phyloP scores from a whole-genome alignment of 1,139 yeast genomes.

The Pichia sp. region DNA sequence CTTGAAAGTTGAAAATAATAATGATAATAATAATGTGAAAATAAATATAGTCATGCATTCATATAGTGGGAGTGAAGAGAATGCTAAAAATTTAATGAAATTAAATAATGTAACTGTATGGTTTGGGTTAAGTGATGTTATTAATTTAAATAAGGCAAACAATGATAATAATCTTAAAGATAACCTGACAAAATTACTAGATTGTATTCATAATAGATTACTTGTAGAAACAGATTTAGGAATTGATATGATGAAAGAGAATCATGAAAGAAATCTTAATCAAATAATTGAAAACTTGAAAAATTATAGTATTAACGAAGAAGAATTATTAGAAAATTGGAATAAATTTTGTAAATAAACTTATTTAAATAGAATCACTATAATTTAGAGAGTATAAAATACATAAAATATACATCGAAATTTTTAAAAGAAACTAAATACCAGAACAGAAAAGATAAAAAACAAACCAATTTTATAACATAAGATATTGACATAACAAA shows the following conservation, averaged over 20 bases:
- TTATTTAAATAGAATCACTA: too few species aligned
- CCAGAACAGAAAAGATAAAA: too few species aligned
- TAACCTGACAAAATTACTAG: slow-evolving; percentile 20
- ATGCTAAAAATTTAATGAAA: slow-evolving; percentile 52
- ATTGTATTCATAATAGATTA: slow-evolving; percentile 32
- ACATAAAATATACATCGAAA: background rate
- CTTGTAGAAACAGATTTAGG: slow-evolving; percentile 51
- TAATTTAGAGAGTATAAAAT: background rate
- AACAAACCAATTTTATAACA: too few species aligned
- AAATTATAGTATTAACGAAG: background rate
- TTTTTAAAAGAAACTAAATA: too few species aligned
- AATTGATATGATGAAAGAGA: slow-evolving; percentile 20
- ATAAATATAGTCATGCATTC: slow-evolving; percentile 49
- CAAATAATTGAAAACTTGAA: background rate
- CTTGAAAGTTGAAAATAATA: background rate
- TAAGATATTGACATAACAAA: too few species aligned
- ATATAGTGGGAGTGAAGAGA: slow-evolving; percentile 76
- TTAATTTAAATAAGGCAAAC: slow-evolving; percentile 47
- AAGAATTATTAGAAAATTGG: slow-evolving; percentile 5
- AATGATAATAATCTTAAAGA: slow-evolving; percentile 8
- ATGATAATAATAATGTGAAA: slow-evolving; percentile 38
- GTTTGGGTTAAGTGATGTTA: slow-evolving; percentile 55
- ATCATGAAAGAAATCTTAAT: slow-evolving; percentile 5
- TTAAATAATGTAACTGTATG: slow-evolving; percentile 35
- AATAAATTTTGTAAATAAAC: background rate